Percentiles rank a stretch among this genome's conserved stretches.
These are phyloP conservation scores for Hyaloscypha finlandica DNA, from an alignment of 495 filamentous ascomycete species.

Conservation along the genomic window DNA sequence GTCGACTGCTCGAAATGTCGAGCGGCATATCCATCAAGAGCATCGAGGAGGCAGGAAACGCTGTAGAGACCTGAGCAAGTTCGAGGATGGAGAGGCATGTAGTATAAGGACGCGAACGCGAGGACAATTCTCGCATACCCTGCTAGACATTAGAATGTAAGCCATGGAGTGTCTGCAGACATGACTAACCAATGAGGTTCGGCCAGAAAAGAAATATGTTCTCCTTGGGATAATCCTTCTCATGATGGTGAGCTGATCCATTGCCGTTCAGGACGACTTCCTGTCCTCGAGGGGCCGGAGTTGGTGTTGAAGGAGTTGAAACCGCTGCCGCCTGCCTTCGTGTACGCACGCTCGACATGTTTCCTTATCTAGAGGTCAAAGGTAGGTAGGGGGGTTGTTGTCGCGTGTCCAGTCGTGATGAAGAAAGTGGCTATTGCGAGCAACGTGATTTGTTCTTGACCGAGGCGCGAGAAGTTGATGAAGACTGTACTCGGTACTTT, in stretches of 20 bases:
- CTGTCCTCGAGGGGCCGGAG: conserved; percentile 18
- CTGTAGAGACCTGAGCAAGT: conserved; percentile 92
- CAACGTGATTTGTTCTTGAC: not conserved
- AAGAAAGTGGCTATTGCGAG: not conserved
- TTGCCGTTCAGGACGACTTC: conserved; percentile 31
- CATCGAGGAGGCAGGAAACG: conserved; percentile 90
- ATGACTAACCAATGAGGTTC: conserved; percentile 81
- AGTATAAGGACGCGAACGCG: conserved; percentile 90
- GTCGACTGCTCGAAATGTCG: conserved; percentile 88
- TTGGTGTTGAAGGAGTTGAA: conserved; percentile 27
- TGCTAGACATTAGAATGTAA: conserved; percentile 37
- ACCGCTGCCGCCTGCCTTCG: conserved; percentile 31
- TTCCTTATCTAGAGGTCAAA: conserved; percentile 8
- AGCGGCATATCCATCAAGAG: conserved; percentile 88
- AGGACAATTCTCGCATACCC: conserved; percentile 89
- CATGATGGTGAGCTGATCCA: conserved; percentile 14
- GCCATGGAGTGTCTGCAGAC: conserved; percentile 2
- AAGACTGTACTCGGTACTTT: not conserved
- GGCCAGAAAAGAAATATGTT: conserved; percentile 96
- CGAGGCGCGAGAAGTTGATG: not conserved
- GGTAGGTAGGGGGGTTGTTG: not conserved
- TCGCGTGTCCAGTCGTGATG: conserved; percentile 9
- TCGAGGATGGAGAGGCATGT: conserved; percentile 95
- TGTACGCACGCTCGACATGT: conserved; percentile 32
- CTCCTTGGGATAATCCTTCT: conserved; percentile 50